A percentile compares a stretch with the other conserved stretches of the same genome.
Evolutionary conservation across 129 eudicot genomes (phyloP).

Genomic region (Saussurea involucrata): DNA sequence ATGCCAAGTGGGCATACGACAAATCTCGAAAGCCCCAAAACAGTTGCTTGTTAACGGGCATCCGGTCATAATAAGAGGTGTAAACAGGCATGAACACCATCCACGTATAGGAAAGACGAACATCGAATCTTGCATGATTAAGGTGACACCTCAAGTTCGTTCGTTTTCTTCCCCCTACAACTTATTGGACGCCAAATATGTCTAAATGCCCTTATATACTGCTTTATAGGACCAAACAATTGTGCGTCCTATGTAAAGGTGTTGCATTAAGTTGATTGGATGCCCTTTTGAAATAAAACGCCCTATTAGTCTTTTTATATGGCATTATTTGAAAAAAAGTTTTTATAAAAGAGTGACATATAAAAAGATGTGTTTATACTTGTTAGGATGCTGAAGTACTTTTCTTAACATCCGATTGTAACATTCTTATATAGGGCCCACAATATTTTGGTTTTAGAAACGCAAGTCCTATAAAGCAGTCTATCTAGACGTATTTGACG

Average conservation of each 20-base stretch:
- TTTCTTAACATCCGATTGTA: background rate
- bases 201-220: background rate
- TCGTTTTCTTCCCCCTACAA: background rate
- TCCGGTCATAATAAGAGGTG: slow-evolving; percentile 89
- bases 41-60: slow-evolving; percentile 93
- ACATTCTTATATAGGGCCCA: background rate
- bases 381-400: background rate
- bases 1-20: slow-evolving; percentile 83
- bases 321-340: background rate
- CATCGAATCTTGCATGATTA: slow-evolving; percentile 93
- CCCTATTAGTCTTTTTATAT: background rate
- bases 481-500: background rate
- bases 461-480: background rate
- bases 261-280: background rate
- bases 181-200: background rate
- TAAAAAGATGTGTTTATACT: background rate
- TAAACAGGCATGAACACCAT: slow-evolving; percentile 97
- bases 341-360: background rate
- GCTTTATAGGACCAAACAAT: background rate
- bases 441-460: background rate
- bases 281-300: background rate
- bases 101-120: slow-evolving; percentile 95
- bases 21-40: slow-evolving; percentile 79
- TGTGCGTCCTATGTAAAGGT: background rate
- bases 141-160: slow-evolving; percentile 43